These are phyloP conservation scores for Penicillium soppii DNA, from an alignment of 495 filamentous ascomycete genomes.

Conservation along the genomic window DNA sequence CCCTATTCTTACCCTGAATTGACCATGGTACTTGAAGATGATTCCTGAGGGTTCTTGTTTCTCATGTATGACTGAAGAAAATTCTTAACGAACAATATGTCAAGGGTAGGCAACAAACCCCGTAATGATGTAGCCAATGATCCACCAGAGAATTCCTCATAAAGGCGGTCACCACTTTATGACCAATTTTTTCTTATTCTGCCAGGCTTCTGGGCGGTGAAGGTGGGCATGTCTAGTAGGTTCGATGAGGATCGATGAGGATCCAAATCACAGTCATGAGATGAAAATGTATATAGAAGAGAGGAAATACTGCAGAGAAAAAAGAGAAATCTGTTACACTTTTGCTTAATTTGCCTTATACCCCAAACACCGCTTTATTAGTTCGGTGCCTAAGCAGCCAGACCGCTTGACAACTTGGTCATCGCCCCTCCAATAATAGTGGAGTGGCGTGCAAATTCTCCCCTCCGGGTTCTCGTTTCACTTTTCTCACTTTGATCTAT, in stretches of 20 bases:
- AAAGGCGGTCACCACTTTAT: slow-evolving; percentile 23
- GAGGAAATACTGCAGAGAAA: background rate
- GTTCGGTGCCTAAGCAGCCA: slow-evolving; percentile 8
- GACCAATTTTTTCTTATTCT: slow-evolving; percentile 21
- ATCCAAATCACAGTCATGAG: slow-evolving; percentile 8
- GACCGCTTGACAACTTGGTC: slow-evolving; percentile 20
- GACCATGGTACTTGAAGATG: too few species aligned
- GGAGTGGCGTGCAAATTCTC: slow-evolving; percentile 45
- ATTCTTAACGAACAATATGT: too few species aligned
- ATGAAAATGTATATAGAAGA: slow-evolving; percentile 20
- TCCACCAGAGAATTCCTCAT: background rate
- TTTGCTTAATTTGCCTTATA: background rate
- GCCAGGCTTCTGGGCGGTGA: slow-evolving; percentile 32
- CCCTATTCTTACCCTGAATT: too few species aligned
- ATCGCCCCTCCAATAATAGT: slow-evolving; percentile 30
- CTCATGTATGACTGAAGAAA: too few species aligned
- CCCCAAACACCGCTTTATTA: background rate
- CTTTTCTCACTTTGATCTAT: slow-evolving; percentile 19
- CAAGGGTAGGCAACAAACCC: too few species aligned
- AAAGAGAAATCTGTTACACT: background rate
- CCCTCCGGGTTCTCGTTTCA: slow-evolving; percentile 33
- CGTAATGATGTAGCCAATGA: slow-evolving; percentile 4
- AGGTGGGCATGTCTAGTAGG: slow-evolving; percentile 28
- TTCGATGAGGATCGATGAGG: slow-evolving; percentile 44
- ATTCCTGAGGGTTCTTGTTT: too few species aligned